Evolutionary conservation across 2,329 filamentous ascomycete species (phyloP), one percentile per base, ranked within the genome.

Genomic region (Microsporum audouinii): DNA sequence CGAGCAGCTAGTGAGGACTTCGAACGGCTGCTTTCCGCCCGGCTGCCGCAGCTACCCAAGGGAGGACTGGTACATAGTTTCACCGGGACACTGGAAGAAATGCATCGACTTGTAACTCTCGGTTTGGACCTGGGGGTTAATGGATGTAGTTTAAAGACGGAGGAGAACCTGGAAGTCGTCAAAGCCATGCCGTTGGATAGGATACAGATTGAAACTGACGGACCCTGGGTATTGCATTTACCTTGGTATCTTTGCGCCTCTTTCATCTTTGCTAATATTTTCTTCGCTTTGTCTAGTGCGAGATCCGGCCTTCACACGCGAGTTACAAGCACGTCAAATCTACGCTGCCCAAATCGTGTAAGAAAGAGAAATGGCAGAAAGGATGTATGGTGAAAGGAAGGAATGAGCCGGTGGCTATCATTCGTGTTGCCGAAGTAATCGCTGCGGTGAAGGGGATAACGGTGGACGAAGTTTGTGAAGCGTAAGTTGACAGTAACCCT

Each of bases 91-190:
- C 74, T 84, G 12, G 88, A 88, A 60, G 94, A 96, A 75, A 92
- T 96, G 87, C 77, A 81, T 61, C 84, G 89, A 65, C 77, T 97
- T 60, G 85, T 95, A 67, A 84, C 84, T 1, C 73, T 95, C 53
- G 92, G 91, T 0, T 82, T 96, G 60, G 87, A 96, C 74, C 86
- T 99, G 63, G 92, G 94, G n/a, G 84, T 96, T 63, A 99, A 99
- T 71, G 94, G 94, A 3, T 99, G 94, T 74, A 95, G 89, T 69
- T 83, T 99, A 79, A 99, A 97, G 80, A 97, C 90, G 4, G 86
- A 82, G 8, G 90, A 96, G 71, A 99, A 97, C 68, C 83, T 95
- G 45, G 86, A 83, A 12, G 91, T 96, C 2, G 90, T 96, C 8
- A 84, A 82, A 64, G 83, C 87, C 63, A 84, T 97, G 43, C 88